Base-by-base conservation (phyloP, 805 yeast genomes). In the Teunomyces aglyptinius region DNA sequence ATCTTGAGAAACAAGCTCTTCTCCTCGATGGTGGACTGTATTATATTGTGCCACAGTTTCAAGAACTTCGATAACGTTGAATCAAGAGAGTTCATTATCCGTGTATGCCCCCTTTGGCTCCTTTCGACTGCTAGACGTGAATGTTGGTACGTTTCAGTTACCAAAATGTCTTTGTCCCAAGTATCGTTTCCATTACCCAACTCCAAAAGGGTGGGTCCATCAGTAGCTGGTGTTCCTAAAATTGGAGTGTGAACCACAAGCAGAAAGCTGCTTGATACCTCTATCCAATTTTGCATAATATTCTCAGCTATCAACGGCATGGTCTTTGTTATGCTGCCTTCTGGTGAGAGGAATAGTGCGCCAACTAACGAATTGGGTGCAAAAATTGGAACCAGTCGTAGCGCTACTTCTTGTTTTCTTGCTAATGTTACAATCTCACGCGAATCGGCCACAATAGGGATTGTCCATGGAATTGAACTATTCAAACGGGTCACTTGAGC, bases 331-430 rank as follows among this genome's bases (percentile, higher is more conserved):
- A 7, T 2, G 20, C 22, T 16, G 24, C 11, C 16, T 22, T 36
- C 32, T 24, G 26, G 33, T 27, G 27, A 27, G 11, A 40, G 43
- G 52, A 22, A 61, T 18, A 28, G 50, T n/a, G 51, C 65, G 0
- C 71, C 72, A 28, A 65, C 57, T 15, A 58, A 36, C 4, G 60
- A 54, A 26, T 59, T 55, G 1, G 72, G 72, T 16, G 62, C 47
- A 33, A 49, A 64, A 7, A 64, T 22, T 6, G 68, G 67, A 8
- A 54, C n/a, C 11, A 34, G 44, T 28, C 66, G 36, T 13, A 52
- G 41, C 0, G 60, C 62, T 43, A 55, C 60, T 3, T 56, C 39
- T 42, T 58, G 60, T 8, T 62, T 29, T 27, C 68, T 44, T 10
- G 67, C 57, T 6, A 64, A 28, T 4, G 49, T 46, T 5, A 60